A percentile compares a stretch with the other conserved stretches of the same genome.
phyloP scores from a whole-genome alignment of 495 filamentous ascomycete species.

The Apodospora peruviana region DNA sequence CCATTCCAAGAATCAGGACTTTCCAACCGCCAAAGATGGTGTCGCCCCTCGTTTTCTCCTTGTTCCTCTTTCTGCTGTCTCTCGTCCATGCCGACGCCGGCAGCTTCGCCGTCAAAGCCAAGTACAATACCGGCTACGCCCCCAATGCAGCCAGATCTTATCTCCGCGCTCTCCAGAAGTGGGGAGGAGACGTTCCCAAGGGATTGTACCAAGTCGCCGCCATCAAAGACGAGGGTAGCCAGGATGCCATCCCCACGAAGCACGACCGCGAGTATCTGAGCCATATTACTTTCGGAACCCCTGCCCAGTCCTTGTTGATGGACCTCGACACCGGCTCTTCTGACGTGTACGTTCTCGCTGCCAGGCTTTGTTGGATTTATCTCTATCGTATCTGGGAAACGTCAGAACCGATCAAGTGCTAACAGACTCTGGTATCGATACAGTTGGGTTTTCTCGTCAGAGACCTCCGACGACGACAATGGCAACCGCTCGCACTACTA shows the following conservation, averaged over 20 bases:
- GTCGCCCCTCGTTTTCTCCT: too few species aligned
- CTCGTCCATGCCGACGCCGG: background rate
- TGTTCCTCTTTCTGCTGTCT: background rate
- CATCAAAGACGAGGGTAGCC: conserved; percentile 1
- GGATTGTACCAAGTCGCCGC: background rate
- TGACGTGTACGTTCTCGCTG: conserved; percentile 57
- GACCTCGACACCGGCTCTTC: conserved; percentile 73
- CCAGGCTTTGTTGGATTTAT: background rate
- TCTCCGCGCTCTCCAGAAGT: background rate
- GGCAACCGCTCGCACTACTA: conserved; percentile 18
- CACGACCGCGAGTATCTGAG: conserved; percentile 60
- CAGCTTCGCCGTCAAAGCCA: background rate
- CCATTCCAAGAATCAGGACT: too few species aligned
- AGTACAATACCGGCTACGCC: background rate
- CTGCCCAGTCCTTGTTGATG: conserved; percentile 57
- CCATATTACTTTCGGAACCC: conserved; percentile 60
- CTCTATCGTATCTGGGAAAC: background rate
- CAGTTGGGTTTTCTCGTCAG: conserved; percentile 22
- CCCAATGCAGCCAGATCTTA: background rate
- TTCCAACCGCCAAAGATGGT: too few species aligned
- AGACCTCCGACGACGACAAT: conserved; percentile 6
- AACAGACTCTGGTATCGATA: background rate
- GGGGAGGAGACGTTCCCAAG: background rate
- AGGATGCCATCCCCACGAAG: conserved; percentile 8
- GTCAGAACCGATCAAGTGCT: background rate